Percentiles rank a stretch among this genome's conserved stretches.
These are phyloP conservation scores for Centaurea solstitialis DNA, from an alignment of 129 eudicot species.

Conservation along the genomic window DNA sequence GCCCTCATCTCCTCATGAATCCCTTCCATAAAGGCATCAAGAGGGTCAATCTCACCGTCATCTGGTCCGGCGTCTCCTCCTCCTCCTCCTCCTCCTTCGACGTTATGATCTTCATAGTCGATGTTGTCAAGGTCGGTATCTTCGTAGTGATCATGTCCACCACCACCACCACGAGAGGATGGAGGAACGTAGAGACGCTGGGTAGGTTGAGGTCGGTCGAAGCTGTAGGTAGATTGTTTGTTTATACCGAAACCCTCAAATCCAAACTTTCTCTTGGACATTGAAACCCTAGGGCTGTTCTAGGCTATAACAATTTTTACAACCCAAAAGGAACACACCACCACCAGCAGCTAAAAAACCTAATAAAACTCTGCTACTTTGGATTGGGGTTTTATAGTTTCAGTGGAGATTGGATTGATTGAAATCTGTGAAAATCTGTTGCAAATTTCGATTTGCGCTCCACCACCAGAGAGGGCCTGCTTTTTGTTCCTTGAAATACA, in stretches of 20 bases:
- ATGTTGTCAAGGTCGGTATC: slow-evolving; percentile 84
- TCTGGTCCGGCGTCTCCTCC: slow-evolving; percentile 23
- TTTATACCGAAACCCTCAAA: slow-evolving; percentile 94
- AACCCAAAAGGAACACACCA: no score
- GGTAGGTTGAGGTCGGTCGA: slow-evolving; percentile 69
- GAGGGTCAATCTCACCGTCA: slow-evolving; percentile 84
- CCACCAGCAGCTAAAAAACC: no score
- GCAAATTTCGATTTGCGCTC: background rate
- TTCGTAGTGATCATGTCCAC: slow-evolving; percentile 72
- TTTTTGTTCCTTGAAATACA: no score
- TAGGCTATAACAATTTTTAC: no score
- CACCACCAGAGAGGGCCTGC: no score
- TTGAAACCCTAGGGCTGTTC: slow-evolving; percentile 39
- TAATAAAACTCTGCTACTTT: no score
- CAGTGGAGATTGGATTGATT: no score
- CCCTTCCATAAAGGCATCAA: slow-evolving; percentile 98
- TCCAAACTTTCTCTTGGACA: slow-evolving; percentile 96
- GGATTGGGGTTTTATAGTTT: no score
- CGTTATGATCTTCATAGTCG: slow-evolving; percentile 58
- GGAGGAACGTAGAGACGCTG: slow-evolving; percentile 79
- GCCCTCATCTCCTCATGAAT: slow-evolving; percentile 89
- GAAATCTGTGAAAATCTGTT: no score
- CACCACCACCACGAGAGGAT: slow-evolving; percentile 56
- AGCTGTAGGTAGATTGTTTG: slow-evolving; percentile 82
- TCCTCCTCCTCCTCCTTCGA: background rate